Percentiles rank a stretch among this genome's conserved stretches.
phyloP scores from a whole-genome alignment of 768 basidiomycete genomes.

The Boletus rufocinnamomeus region DNA sequence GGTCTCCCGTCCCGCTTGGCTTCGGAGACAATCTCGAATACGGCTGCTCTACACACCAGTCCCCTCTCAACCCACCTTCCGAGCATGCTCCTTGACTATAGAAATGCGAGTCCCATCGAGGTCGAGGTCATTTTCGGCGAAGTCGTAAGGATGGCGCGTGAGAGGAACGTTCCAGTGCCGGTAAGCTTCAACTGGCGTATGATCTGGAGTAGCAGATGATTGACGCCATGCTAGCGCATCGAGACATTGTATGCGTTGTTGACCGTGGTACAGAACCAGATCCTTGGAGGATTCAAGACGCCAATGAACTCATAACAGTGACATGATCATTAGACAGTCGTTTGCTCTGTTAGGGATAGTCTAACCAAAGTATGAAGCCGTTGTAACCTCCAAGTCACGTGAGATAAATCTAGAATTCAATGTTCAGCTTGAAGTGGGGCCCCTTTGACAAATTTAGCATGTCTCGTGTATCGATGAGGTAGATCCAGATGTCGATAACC shows the following conservation, averaged over 20 bases:
- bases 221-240: constrained; percentile 45
- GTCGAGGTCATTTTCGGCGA: constrained; percentile 68
- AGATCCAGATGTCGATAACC: constrained; percentile 1
- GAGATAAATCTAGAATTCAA: background rate
- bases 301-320: background rate
- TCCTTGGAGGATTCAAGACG: constrained; percentile 40
- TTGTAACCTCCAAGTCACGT: constrained; percentile 8
- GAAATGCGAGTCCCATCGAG: constrained; percentile 57
- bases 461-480: background rate
- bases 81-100: constrained; percentile 62
- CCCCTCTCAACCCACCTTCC: constrained; percentile 51
- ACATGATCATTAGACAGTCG: background rate
- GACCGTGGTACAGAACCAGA: constrained; percentile 63
- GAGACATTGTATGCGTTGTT: constrained; percentile 62
- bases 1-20: constrained; percentile 50
- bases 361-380: background rate
- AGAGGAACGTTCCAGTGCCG: constrained; percentile 19
- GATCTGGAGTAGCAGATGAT: background rate
- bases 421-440: background rate
- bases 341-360: background rate
- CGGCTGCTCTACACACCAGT: constrained; percentile 39
- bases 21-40: constrained; percentile 41
- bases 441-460: background rate
- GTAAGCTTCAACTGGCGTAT: constrained; percentile 1
- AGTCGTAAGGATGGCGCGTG: constrained; percentile 32